Evolutionary conservation across 805 yeast species (phyloP), one percentile per base, ranked within the genome.

Genomic region (Candida orba): DNA sequence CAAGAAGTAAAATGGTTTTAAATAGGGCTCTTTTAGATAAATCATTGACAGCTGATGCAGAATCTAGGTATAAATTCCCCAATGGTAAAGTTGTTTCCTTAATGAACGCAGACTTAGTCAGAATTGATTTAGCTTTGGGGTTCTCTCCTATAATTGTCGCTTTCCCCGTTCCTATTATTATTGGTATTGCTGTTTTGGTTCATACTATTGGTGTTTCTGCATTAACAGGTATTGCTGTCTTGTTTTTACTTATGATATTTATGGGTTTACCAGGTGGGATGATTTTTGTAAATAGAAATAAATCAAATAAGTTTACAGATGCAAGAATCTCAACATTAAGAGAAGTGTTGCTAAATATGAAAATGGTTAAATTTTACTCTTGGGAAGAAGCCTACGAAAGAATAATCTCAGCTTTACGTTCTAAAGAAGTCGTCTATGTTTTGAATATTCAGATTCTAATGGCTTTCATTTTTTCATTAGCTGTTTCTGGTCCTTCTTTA

Each of bases 341-440:
- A 51, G 86, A 81, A 54, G 71, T 79, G 12, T 62, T 81, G 46
- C 71, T 69, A 48, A 71, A 76, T 52, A 72, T 81, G 63, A 79
- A 76, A 52, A 72, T 81, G 58, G 82, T 86, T 62, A 86, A 86
- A 64, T 82, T 72, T 59, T 87, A 86, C 58, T 79, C 90, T 3
- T 86, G 95, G 95, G 95, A 87, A 64, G 69, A 69, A n/a, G 85
- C 95, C 1, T 87, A 84, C 58, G 66, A 68, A 37, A 61, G 68
- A 8, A 60, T 72, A 36, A 70, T 87, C 33, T 54, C 73, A 4
- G 66, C 65, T 4, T 65, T 75, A 18, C 72, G 95, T 52, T 50
- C 53, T 1, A 58, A 65, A n/a, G 95, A 86, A 61, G 76, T 81
- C 74, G 48, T 52, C 3, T 64, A 65, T 39, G 67, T 86, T 48